phyloP scores from a whole-genome alignment of 805 yeast genomes.

The Yamadazyma phyllophila region DNA sequence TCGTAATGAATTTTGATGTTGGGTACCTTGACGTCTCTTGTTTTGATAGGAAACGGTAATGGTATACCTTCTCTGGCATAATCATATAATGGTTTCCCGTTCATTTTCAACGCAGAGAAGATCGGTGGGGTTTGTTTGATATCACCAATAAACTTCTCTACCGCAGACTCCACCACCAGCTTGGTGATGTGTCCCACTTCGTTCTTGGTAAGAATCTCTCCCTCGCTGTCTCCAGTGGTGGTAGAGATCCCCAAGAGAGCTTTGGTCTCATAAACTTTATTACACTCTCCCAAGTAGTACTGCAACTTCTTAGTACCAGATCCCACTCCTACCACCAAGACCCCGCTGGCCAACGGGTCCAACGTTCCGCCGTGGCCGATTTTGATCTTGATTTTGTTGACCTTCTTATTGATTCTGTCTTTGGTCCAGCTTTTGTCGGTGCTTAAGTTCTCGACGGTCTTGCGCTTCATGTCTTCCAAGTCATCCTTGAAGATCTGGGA shows the following conservation, averaged over 20 bases:
- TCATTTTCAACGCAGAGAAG: slow-evolving; percentile 89
- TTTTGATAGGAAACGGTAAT: slow-evolving; percentile 77
- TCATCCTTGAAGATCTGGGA: slow-evolving; percentile 58
- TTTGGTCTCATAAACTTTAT: slow-evolving; percentile 76
- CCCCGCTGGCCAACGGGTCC: slow-evolving; percentile 96
- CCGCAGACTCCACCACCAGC: slow-evolving; percentile 48
- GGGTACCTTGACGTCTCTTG: slow-evolving; percentile 65
- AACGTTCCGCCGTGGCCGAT: slow-evolving; percentile 99
- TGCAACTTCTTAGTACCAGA: slow-evolving; percentile 81
- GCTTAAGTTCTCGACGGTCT: slow-evolving; percentile 39
- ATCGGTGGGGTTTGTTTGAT: slow-evolving; percentile 92
- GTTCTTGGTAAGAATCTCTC: slow-evolving; percentile 65
- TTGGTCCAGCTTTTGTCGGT: slow-evolving; percentile 40
- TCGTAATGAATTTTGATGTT: slow-evolving; percentile 50
- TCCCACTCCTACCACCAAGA: slow-evolving; percentile 88
- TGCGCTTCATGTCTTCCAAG: slow-evolving; percentile 48
- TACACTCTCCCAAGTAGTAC: slow-evolving; percentile 67
- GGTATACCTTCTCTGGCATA: slow-evolving; percentile 89
- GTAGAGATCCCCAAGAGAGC: slow-evolving; percentile 89
- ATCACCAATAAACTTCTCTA: slow-evolving; percentile 72
- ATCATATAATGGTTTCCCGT: slow-evolving; percentile 91
- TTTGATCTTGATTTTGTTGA: slow-evolving; percentile 61
- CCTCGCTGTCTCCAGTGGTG: slow-evolving; percentile 92
- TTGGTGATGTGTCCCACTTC: slow-evolving; percentile 55
- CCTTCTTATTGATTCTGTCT: slow-evolving; percentile 50